Base-by-base conservation (phyloP, 805 yeast genomes). In the Candida montana region DNA sequence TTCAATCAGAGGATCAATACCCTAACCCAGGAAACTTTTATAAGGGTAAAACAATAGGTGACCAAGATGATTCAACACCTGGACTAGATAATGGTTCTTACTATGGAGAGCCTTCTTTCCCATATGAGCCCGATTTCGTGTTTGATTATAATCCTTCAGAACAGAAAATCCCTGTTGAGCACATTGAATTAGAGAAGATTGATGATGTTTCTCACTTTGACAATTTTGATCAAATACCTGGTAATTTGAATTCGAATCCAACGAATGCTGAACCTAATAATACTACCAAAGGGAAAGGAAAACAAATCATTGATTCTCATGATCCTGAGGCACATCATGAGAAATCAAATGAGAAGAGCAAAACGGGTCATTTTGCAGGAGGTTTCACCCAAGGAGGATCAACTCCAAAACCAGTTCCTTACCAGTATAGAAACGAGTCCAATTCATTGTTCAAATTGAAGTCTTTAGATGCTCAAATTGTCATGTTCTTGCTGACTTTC, bases 51-150 rank as follows among this genome's bases (percentile, higher is more conserved):
- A 21, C 24, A 6, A 21, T 21, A 6, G 26, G 23, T n/a, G 6
- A 18, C 13, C 16, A 19, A 10, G 32, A 16, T 6, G 29, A 17
- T 24, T 12, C 26, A 23, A 13, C 20, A 2, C 24, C 4, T 10
- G 7, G 20, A n/a, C 15, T 8, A 19, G 24, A 13, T 6, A 20
- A 6, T 20, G 11, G 16, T 7, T 13, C 24, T n/a, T n/a, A n/a
- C n/a, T 10, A 28, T 33, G 23, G 23, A 20, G 33, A 28, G 2
- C 31, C 32, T 4, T 5, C 13, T 7, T 32, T 32, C 23, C 33
- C 33, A 17, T 16, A 37, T 13, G 42, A 37, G 4, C 40, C 42
- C n/a, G 45, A 44, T 15, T 44, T 26, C 15, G 32, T 37, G 6
- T 44, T 44, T 29, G 38, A 44, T 12, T 24, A 33, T 29, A 32